Percentiles rank a stretch among this genome's conserved stretches.
phyloP scores from a whole-genome alignment of 352 stramenopile species.

The Pythium biforme region DNA sequence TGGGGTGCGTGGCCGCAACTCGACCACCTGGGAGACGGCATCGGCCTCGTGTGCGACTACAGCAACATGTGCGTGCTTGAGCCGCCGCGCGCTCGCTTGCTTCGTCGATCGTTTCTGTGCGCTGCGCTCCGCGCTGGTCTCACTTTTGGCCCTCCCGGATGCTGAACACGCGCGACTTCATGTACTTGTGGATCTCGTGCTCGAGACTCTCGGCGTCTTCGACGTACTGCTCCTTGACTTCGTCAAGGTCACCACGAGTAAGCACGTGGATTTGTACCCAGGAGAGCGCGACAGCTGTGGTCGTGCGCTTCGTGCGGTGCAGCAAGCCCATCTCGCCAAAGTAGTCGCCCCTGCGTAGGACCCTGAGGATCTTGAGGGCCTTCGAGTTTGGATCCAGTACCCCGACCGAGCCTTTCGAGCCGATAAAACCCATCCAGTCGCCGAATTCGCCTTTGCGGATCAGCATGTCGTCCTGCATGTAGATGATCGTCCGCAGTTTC shows the following conservation, averaged over 20 bases:
- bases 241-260: conserved; percentile 58
- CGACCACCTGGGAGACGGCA: too few species aligned
- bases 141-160: neutral
- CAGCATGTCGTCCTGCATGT: conserved; percentile 80
- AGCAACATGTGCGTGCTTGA: too few species aligned
- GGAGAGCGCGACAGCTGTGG: conserved; percentile 62
- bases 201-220: conserved; percentile 60
- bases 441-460: conserved; percentile 77
- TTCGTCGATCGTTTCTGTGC: too few species aligned
- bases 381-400: conserved; percentile 56
- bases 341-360: conserved; percentile 73
- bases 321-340: conserved; percentile 79
- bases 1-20: too few species aligned
- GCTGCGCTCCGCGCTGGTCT: too few species aligned
- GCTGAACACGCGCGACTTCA: conserved; percentile 30
- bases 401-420: conserved; percentile 63
- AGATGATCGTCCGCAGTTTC: conserved; percentile 69
- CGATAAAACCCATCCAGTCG: conserved; percentile 85
- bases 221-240: conserved; percentile 68
- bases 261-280: conserved; percentile 80
- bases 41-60: too few species aligned
- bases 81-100: too few species aligned
- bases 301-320: conserved; percentile 61
- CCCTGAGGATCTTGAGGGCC: conserved; percentile 53
- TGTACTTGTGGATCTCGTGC: conserved; percentile 75